A percentile compares a stretch with the other conserved stretches of the same genome.
Conservation (phyloP, 306 rosid genomes). For the Nissolia schottii region DNA sequence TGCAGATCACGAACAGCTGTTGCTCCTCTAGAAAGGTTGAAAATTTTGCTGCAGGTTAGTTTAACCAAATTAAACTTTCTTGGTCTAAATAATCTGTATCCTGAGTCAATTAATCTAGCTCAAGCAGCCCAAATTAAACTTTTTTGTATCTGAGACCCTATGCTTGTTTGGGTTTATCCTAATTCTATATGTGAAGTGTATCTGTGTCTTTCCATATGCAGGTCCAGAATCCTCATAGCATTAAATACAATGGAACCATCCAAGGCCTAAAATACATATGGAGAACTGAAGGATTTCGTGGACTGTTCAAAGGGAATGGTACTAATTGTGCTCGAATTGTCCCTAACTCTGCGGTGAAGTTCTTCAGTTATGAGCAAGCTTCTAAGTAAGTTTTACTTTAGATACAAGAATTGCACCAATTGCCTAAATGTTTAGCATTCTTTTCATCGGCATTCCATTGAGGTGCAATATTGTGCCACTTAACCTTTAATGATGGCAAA, state of each 20-base stretch:
- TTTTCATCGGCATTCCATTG: not conserved
- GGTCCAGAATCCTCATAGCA: constrained; percentile 94
- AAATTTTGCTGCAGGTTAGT: constrained; percentile 91
- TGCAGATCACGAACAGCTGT: constrained; percentile 98
- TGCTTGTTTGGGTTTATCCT: constrained; percentile 12
- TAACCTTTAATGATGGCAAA: not conserved
- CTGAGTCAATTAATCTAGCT: not conserved
- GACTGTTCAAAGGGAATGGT: constrained; percentile 93
- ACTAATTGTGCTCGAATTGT: constrained; percentile 96
- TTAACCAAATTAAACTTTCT: not conserved
- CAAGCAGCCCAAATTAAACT: no score
- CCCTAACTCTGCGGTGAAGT: constrained; percentile 96
- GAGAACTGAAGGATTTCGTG: constrained; percentile 95
- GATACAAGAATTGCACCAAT: not conserved
- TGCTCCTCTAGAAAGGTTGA: constrained; percentile 95
- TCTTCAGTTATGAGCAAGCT: constrained; percentile 99
- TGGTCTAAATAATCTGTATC: not conserved
- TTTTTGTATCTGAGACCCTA: not conserved
- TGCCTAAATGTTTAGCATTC: not conserved
- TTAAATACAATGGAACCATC: constrained; percentile 86
- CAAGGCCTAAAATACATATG: constrained; percentile 95
- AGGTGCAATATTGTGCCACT: constrained; percentile 5
- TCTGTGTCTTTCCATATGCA: constrained; percentile 32
- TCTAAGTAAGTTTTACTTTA: constrained; percentile 60
- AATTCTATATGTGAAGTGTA: not conserved